Evolutionary conservation across 2,329 filamentous ascomycete species (phyloP), one percentile per base, ranked within the genome.

Genomic region (Colletotrichum viniferum): DNA sequence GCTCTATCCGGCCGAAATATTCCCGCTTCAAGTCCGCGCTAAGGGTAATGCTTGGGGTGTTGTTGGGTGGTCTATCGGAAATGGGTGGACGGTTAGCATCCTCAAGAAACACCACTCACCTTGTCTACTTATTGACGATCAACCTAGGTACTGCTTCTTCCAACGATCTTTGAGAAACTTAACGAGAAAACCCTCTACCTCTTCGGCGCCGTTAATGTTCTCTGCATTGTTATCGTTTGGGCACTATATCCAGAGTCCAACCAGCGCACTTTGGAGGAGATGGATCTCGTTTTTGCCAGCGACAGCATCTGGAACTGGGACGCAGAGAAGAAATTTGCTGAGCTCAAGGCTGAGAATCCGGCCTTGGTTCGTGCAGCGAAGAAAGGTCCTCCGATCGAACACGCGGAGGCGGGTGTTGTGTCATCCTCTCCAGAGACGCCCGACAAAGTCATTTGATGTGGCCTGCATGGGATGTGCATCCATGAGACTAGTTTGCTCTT

Each of bases 11-110:
- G 92, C 93, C 2, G 93, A 96, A 80, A 95, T 95, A 71, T 95
- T 94, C 79, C 93, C 94, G 0, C 83, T 95, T 0, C 89, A 93
- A 75, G 89, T 95, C 1, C 89, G 94, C 26, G 94, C 94, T 2
- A 93, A 93, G 78, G 94, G 94, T 7, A 95, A 95, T 76, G 93
- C 94, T 0, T 95, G 91, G 89, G 93, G 94, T 24, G 93, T 95
- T 0, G 90, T 95, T 0, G 94, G 94, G 0, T 96, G 94, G 94
- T 91, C 88, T 16, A 94, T 95, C 66, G 94, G 94, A 0, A 95
- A 95, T 77, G 93, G 93, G 18, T 94, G 92, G 91, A 82, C 14
- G 14, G 67, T 74, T 18, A 52, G 66, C 48, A 30, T 10, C 24
- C 32, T 82, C 43, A 52, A 21, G 55, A 82, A 76, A 26, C 69